A percentile compares a stretch with the other conserved stretches of the same genome.
Evolutionary conservation across 148 eudicot species (phyloP).

Genomic region (Persicaria maculosa): DNA sequence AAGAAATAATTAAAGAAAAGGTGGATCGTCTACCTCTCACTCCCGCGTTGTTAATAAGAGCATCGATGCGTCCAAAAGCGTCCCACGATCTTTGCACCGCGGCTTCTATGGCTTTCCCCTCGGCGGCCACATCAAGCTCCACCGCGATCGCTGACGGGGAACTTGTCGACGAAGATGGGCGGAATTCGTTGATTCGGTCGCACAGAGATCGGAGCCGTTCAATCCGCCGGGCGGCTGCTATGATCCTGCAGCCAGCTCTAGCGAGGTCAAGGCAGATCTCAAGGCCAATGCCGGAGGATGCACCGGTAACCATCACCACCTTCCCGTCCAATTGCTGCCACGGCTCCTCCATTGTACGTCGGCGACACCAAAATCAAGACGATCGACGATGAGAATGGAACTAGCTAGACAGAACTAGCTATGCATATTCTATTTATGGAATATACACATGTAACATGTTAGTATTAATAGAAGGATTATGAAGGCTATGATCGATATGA

Average conservation of each 20-base stretch:
- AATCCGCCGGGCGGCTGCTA: constrained; percentile 54
- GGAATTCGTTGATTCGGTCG: constrained; percentile 33
- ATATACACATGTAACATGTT: too few relatives aligned
- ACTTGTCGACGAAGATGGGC: not conserved
- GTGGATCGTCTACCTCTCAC: constrained; percentile 25
- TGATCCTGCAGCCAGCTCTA: constrained; percentile 43
- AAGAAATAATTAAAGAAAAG: not conserved
- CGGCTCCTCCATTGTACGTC: constrained; percentile 14
- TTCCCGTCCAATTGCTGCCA: constrained; percentile 29
- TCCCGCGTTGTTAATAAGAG: constrained; percentile 66
- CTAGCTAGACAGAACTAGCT: too few relatives aligned
- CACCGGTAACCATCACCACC: constrained; percentile 67
- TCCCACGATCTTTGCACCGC: constrained; percentile 46
- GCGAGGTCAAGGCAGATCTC: constrained; percentile 62
- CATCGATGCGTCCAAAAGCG: constrained; percentile 55
- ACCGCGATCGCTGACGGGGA: constrained; percentile 45
- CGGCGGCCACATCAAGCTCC: constrained; percentile 45
- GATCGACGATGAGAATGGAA: too few relatives aligned
- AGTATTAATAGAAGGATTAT: too few relatives aligned
- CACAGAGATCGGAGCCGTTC: constrained; percentile 53
- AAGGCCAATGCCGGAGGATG: constrained; percentile 63
- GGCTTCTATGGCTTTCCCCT: constrained; percentile 30
- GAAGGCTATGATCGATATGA: too few relatives aligned
- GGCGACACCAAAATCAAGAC: too few relatives aligned
- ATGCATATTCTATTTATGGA: too few relatives aligned